Evolutionary conservation across 2,329 filamentous ascomycete species (phyloP).

Genomic region (Lomentospora prolificans): DNA sequence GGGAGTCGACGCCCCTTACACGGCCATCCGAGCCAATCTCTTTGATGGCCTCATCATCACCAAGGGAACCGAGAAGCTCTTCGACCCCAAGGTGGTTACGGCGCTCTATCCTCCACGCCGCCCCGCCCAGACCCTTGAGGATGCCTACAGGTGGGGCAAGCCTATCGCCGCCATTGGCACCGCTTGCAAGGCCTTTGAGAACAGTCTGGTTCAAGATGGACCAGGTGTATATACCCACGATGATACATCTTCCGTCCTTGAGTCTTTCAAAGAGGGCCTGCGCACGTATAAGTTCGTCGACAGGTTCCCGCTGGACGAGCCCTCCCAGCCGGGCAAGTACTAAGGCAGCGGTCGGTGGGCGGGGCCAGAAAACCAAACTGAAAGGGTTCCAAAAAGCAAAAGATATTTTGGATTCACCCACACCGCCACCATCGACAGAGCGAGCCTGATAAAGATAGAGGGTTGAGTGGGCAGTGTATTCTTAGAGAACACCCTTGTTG

Average conservation of each 20-base stretch:
- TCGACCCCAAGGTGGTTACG: constrained; percentile 31
- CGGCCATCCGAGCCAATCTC: constrained; percentile 48
- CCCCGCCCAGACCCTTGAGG: constrained; percentile 52
- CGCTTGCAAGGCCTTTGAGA: constrained; percentile 24
- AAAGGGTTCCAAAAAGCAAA: too few relatives aligned
- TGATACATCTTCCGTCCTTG: constrained; percentile 28
- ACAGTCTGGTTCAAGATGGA: constrained; percentile 32
- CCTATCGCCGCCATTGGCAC: constrained; percentile 52
- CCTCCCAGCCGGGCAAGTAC: background rate
- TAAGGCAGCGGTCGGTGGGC: background rate
- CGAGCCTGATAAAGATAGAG: too few relatives aligned
- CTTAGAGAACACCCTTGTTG: too few relatives aligned
- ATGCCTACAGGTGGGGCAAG: constrained; percentile 61
- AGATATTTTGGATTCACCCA: too few relatives aligned
- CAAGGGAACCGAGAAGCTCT: constrained; percentile 42
- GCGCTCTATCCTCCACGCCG: constrained; percentile 54
- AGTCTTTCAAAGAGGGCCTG: constrained; percentile 46
- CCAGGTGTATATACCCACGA: constrained; percentile 30
- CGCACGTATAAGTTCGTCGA: constrained; percentile 56
- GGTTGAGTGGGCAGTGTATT: too few relatives aligned
- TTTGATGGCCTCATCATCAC: constrained; percentile 56
- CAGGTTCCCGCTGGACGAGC: constrained; percentile 48
- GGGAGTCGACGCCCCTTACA: constrained; percentile 55
- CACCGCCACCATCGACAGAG: too few relatives aligned
- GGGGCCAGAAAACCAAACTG: too few relatives aligned